Percentiles rank a stretch among this genome's conserved stretches.
These are phyloP conservation scores for Corynascus novoguineensis DNA, from an alignment of 495 filamentous ascomycete species.

Conservation along the genomic window DNA sequence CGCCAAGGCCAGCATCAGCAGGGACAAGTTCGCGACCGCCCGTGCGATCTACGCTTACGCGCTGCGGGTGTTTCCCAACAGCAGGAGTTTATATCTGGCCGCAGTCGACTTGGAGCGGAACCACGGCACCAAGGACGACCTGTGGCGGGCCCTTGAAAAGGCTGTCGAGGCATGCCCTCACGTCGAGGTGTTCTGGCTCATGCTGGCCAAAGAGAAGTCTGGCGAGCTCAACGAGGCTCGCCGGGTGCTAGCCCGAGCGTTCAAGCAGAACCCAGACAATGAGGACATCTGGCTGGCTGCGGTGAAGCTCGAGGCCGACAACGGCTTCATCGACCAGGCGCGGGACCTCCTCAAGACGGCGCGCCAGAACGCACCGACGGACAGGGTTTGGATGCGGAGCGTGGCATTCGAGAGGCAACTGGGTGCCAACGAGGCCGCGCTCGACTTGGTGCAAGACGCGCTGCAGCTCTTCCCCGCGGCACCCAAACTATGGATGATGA, in stretches of 20 bases:
- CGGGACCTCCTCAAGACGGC: conserved; percentile 74
- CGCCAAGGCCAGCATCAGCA: conserved; percentile 67
- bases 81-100: conserved; percentile 77
- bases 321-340: conserved; percentile 70
- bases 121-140: conserved; percentile 76
- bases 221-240: conserved; percentile 82
- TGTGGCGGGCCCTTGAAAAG: conserved; percentile 83
- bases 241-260: conserved; percentile 74
- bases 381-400: conserved; percentile 93
- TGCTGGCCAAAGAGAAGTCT: conserved; percentile 85
- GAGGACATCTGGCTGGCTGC: conserved; percentile 96
- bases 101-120: conserved; percentile 87
- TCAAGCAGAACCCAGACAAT: conserved; percentile 88
- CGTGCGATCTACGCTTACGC: conserved; percentile 91
- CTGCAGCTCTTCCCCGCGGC: conserved; percentile 81
- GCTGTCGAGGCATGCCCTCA: conserved; percentile 89
- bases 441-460: conserved; percentile 82
- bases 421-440: conserved; percentile 67
- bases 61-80: conserved; percentile 77
- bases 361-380: conserved; percentile 79
- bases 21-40: conserved; percentile 81
- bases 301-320: conserved; percentile 90
- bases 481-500: conserved; percentile 96
- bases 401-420: conserved; percentile 86
- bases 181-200: conserved; percentile 89